Evolutionary conservation across 2,329 filamentous ascomycete species (phyloP), one percentile per base, ranked within the genome.

Genomic region (Cytospora chrysosperma): DNA sequence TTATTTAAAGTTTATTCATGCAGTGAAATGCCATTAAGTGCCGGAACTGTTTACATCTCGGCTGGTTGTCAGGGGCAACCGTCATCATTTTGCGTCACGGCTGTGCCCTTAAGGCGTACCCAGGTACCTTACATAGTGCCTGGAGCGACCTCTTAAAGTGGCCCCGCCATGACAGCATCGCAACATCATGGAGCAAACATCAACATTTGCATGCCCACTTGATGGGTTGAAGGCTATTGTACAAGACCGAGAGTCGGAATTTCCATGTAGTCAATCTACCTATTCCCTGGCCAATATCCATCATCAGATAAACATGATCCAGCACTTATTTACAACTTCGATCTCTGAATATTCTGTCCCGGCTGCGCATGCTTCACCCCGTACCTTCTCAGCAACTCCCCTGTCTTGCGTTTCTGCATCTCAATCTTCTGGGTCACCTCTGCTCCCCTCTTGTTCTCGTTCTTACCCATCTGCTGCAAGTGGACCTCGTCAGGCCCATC

Each of bases 401-500:
- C 84, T 19, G 88, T 84, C 79, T 83, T 88, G 71, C 81, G 77
- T 74, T 81, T 83, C 79, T 94, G 91, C 72, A 77, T 80, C 69
- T 82, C 77, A 63, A 93, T 87, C 72, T 83, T 84, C 65, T 82
- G 79, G 51, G 88, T 80, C 54, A 88, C 83, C 69, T 82, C 85
- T 68, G 78, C 74, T 62, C 86, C 88, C 68, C 85, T 84, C 76
- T 84, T 89, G 75, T 92, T 93, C 82, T 95, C 91, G 69, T 92
- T 92, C 69, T 84, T 82, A 19, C 91, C 91, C 80, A 95, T 81
- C 79, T 95, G 91, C 75, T 91, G 81, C 68, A 93, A 77, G 76
- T 96, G 95, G 65, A 98, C 95, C 85, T 99, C 95, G 77, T 99
- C 95, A 0, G 95, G 95, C 0, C 95, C 95, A 77, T 99, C 95